Evolutionary conservation across 2,329 filamentous ascomycete species (phyloP).

Genomic region (Fusarium sp.): DNA sequence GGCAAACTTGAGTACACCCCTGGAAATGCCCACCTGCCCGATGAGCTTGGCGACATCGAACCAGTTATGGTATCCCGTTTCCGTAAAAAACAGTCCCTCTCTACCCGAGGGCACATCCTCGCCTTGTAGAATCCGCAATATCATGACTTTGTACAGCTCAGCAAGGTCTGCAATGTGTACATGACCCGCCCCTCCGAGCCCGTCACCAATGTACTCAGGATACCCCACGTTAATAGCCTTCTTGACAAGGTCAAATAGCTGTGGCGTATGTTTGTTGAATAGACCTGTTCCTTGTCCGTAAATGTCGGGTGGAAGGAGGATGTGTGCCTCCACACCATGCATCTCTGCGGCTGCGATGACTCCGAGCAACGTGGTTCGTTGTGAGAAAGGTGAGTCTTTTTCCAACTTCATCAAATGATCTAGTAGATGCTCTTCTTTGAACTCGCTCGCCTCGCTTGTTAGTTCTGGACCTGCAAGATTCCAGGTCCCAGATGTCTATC

Average conservation of each 20-base stretch:
- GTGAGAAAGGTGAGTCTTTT: neutral
- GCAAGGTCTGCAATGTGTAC: conserved; percentile 15
- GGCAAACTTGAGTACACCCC: neutral
- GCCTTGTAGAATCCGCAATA: neutral
- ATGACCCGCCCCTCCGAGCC: neutral
- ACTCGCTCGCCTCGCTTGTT: neutral
- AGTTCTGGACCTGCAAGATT: neutral
- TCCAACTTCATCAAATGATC: neutral
- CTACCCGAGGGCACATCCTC: neutral
- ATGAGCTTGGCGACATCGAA: neutral
- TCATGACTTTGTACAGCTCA: conserved; percentile 14
- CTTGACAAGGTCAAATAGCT: neutral
- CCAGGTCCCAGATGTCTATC: neutral
- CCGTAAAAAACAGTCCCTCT: conserved; percentile 12
- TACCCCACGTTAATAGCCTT: neutral
- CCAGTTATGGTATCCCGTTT: conserved; percentile 16
- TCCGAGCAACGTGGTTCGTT: neutral
- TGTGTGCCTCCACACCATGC: neutral
- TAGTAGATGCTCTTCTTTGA: neutral
- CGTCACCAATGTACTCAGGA: neutral
- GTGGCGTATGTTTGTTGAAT: neutral
- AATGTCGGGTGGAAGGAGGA: neutral
- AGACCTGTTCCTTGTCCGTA: neutral
- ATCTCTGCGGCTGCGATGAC: neutral
- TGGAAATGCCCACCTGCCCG: neutral